A percentile compares a stretch with the other conserved stretches of the same genome.
These are phyloP conservation scores for Talaromyces trachyspermus DNA, from an alignment of 495 filamentous ascomycete genomes.

Conservation along the genomic window DNA sequence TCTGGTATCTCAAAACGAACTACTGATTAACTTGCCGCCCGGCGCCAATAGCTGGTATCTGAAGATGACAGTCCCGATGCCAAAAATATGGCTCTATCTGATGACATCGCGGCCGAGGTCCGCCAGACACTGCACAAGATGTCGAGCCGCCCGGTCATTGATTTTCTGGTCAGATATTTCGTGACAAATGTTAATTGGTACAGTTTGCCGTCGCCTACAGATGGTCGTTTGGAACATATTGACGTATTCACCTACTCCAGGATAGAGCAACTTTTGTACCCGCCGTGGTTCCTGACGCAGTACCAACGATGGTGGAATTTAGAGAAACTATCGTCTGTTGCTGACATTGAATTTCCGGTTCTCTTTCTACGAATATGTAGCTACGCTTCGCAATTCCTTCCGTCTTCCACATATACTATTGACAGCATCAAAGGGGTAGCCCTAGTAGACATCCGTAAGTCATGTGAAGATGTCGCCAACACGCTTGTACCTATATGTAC, in stretches of 20 bases:
- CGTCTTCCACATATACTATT: conserved; percentile 14
- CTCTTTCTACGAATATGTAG: conserved; percentile 19
- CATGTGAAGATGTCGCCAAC: conserved; percentile 13
- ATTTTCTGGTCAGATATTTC: conserved; percentile 4
- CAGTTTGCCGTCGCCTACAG: not conserved
- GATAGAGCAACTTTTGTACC: conserved; percentile 1
- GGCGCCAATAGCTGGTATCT: not conserved
- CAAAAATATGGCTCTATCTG: not conserved
- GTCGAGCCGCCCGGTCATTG: not conserved
- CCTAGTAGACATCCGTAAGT: conserved; percentile 15
- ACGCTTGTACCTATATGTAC: not conserved
- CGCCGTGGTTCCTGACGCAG: not conserved
- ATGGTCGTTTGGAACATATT: not conserved
- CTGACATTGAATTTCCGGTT: conserved; percentile 20
- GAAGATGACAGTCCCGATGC: not conserved
- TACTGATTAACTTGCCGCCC: not conserved
- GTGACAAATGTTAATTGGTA: conserved; percentile 1
- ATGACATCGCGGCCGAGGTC: not conserved
- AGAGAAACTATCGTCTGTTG: conserved; percentile 3
- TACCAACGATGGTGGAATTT: not conserved
- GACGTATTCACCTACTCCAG: not conserved
- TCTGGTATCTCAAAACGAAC: not conserved
- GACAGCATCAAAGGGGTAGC: conserved; percentile 18
- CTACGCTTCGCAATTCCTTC: conserved; percentile 25
- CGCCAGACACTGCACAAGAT: not conserved